Percentiles rank a stretch among this genome's conserved stretches.
phyloP scores from a whole-genome alignment of 306 rosid species.

The Macrotyloma uniflorum region DNA sequence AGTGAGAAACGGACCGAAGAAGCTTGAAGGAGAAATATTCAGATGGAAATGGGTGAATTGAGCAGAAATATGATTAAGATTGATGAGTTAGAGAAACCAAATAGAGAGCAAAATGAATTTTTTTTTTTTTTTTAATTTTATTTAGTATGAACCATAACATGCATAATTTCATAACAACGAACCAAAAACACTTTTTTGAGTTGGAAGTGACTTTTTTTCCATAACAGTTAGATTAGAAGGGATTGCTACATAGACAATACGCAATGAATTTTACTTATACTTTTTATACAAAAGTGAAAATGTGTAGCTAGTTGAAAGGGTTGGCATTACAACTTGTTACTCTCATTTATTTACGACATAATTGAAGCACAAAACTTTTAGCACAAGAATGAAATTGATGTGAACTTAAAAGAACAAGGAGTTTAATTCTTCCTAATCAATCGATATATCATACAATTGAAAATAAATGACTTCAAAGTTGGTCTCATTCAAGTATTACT shows the following conservation, averaged over 20 bases:
- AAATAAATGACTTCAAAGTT: slow-evolving; percentile 8
- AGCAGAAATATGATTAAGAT: no score
- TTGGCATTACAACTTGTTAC: neutral
- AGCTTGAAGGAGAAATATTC: neutral
- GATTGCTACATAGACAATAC: slow-evolving; percentile 1
- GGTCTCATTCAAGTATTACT: slow-evolving; percentile 16
- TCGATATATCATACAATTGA: neutral
- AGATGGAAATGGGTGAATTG: neutral
- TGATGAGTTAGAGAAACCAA: neutral
- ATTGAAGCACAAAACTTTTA: neutral
- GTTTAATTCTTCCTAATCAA: neutral
- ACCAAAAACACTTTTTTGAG: neutral
- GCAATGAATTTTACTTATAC: neutral
- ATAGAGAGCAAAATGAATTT: neutral
- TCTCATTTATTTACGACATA: slow-evolving; percentile 9
- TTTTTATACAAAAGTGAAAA: neutral
- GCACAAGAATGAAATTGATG: neutral
- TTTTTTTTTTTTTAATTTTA: neutral
- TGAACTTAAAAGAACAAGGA: slow-evolving; percentile 6
- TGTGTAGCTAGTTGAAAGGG: neutral
- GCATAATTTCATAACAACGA: slow-evolving; percentile 12
- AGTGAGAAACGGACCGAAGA: neutral
- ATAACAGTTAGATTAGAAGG: neutral
- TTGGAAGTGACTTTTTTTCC: neutral
- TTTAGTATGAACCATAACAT: neutral